Conservation (phyloP, 2,329 filamentous ascomycete species). For the Podosphaera xanthii region DNA sequence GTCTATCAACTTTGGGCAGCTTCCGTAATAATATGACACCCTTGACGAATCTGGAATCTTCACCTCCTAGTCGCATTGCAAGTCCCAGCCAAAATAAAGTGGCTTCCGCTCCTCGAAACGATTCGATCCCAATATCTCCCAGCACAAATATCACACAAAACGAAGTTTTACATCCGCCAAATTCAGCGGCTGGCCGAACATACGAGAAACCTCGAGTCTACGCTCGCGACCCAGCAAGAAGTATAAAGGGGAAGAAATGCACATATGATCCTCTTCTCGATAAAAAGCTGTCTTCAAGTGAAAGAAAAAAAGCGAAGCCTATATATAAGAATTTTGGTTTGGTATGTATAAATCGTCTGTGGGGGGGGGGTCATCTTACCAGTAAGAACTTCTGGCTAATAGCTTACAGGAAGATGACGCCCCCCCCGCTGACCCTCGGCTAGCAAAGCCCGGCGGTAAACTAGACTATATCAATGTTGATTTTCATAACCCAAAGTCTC, state of each 20-base stretch:
- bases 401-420: conserved; percentile 52
- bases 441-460: conserved; percentile 40
- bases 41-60: conserved; percentile 42
- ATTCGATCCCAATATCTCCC: conserved; percentile 10
- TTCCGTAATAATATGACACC: conserved; percentile 30
- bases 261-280: conserved; percentile 30
- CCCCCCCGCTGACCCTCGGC: conserved; percentile 60
- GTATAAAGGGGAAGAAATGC: conserved; percentile 33
- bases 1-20: conserved; percentile 10
- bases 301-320: conserved; percentile 34
- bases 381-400: conserved; percentile 34
- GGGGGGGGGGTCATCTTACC: conserved; percentile 39
- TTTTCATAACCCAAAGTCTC: conserved; percentile 46
- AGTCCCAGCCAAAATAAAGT: conserved; percentile 25
- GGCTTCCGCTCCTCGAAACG: conserved; percentile 12
- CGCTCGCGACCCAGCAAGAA: conserved; percentile 31
- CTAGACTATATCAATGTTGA: conserved; percentile 46
- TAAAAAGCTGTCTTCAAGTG: conserved; percentile 21
- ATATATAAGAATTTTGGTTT: conserved; percentile 39
- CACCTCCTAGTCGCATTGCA: conserved; percentile 33
- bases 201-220: conserved; percentile 18
- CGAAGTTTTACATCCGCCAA: conserved; percentile 10
- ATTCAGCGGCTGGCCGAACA: conserved; percentile 8
- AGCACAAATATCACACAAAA: conserved; percentile 10
- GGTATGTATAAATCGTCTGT: conserved; percentile 30